Evolutionary conservation across 371 early-diverging fungal species (phyloP), one percentile per base, ranked within the genome.

Genomic region (Phascolomyces articulosus): DNA sequence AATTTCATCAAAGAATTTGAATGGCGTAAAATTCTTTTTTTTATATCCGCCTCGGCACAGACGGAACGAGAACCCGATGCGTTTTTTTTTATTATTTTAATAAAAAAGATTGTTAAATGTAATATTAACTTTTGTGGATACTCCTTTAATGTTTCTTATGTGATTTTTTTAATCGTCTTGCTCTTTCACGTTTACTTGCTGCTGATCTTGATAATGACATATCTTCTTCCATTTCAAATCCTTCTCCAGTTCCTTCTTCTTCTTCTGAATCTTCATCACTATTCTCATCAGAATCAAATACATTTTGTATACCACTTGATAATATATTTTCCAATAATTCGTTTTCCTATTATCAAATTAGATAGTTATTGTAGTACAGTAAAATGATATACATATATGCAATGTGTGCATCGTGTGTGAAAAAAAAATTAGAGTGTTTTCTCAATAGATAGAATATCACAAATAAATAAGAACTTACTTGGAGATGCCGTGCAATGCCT

Each of bases 401-500:
- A 44, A n/a, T n/a, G n/a, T n/a, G n/a, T n/a, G n/a, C n/a, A n/a
- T n/a, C n/a, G n/a, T n/a, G n/a, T n/a, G n/a, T n/a, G n/a, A n/a
- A n/a, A n/a, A n/a, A n/a, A n/a, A n/a, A n/a, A n/a, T n/a, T n/a
- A n/a, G n/a, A n/a, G n/a, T n/a, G n/a, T n/a, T n/a, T n/a, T n/a
- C n/a, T n/a, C n/a, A n/a, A n/a, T n/a, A n/a, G n/a, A n/a, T n/a
- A n/a, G n/a, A n/a, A n/a, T n/a, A n/a, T n/a, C n/a, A 47, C 21
- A 47, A 47, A 47, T 20, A 47, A 15, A 13, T 26, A 1, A 55
- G 21, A 44, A 38, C 55, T 60, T 62, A 64, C 68, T 51, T 72
- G 75, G 55, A 82, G 71, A 56, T 82, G 82, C 16, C 72, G 77
- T 20, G 69, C 77, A 7, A 82, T 44, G 4, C 82, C 82, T 20